Conservation (phyloP, 352 stramenopile genomes). For the Globisporangium iwayamae region DNA sequence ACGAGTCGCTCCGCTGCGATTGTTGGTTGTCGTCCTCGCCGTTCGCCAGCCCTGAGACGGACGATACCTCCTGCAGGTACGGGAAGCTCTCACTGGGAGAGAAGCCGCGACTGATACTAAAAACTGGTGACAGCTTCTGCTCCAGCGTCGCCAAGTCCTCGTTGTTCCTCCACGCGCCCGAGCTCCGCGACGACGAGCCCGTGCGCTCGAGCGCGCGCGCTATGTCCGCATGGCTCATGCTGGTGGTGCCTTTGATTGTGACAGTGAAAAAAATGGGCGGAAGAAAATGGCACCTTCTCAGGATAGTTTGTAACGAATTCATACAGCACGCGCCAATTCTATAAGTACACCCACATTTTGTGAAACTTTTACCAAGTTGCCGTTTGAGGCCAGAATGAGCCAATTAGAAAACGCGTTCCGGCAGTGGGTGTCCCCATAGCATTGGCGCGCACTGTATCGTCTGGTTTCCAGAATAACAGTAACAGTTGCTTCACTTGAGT, state of each 20-base stretch:
- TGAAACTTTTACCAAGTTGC: no score
- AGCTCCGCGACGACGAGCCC: background rate
- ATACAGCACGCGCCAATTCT: no score
- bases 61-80: slow-evolving; percentile 10
- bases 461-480: no score
- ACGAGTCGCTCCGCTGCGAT: background rate
- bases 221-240: background rate
- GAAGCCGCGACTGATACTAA: background rate
- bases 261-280: background rate
- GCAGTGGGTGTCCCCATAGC: no score
- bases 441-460: no score
- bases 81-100: slow-evolving; percentile 17
- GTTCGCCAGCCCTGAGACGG: background rate
- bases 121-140: background rate
- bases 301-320: background rate
- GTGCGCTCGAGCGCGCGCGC: background rate
- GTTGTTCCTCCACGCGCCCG: slow-evolving; percentile 2
- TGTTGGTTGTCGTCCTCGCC: background rate
- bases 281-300: background rate
- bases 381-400: no score
- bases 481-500: no score
- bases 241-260: background rate
- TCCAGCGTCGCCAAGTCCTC: background rate
- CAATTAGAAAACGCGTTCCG: no score
- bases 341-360: no score